These are phyloP conservation scores for Monoraphidium neglectum DNA, from an alignment of 139 green algal species.

Conservation along the genomic window DNA sequence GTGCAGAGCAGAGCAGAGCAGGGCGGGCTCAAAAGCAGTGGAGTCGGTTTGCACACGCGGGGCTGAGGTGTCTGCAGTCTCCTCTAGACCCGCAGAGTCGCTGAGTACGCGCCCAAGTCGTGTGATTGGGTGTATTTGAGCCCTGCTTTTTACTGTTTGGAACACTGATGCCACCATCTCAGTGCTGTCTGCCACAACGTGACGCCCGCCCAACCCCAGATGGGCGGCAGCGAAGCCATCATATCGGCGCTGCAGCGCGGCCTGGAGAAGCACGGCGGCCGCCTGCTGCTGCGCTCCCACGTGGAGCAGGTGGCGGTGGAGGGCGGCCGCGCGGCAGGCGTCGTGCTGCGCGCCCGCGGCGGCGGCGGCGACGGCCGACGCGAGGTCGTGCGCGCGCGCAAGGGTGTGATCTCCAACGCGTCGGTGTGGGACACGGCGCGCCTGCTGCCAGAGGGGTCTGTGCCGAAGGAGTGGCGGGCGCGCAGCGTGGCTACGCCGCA, in stretches of 20 bases:
- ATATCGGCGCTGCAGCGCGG: slow-evolving; percentile 77
- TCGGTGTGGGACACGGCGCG: slow-evolving; percentile 80
- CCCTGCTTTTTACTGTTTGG: background rate
- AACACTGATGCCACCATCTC: background rate
- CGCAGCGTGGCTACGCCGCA: slow-evolving; percentile 32
- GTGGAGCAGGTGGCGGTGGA: slow-evolving; percentile 75
- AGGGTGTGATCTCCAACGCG: slow-evolving; percentile 88
- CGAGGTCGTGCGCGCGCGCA: slow-evolving; percentile 58
- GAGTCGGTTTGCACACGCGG: no score
- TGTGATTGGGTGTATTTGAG: background rate
- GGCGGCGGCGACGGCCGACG: background rate
- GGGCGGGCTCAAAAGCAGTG: no score
- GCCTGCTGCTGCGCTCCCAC: slow-evolving; percentile 61
- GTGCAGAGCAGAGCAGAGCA: no score
- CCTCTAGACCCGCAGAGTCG: no score
- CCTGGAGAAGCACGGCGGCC: slow-evolving; percentile 73
- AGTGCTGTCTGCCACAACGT: background rate
- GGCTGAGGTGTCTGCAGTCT: no score
- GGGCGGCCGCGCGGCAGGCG: slow-evolving; percentile 56
- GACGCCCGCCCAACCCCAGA: no score
- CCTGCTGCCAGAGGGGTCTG: slow-evolving; percentile 52
- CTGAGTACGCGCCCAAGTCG: no score
- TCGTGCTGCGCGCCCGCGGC: slow-evolving; percentile 38
- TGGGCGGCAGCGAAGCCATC: slow-evolving; percentile 65
- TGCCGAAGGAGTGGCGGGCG: slow-evolving; percentile 28